Evolutionary conservation across 2,329 filamentous ascomycete species (phyloP).

Genomic region (Didymella pomorum): DNA sequence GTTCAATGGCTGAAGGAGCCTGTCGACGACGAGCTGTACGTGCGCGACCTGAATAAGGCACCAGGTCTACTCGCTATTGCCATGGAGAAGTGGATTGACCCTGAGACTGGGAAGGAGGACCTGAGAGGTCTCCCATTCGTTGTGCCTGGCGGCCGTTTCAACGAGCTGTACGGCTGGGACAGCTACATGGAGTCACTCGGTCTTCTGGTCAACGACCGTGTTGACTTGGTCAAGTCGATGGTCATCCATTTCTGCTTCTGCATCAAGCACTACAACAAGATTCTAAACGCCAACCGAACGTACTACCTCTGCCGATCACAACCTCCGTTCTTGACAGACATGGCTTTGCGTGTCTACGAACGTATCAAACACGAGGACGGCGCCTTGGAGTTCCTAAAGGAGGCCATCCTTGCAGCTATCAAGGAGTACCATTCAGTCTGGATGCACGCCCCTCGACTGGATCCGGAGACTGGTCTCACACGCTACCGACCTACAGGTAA

Average conservation of each 20-base stretch:
- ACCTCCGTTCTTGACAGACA: conserved; percentile 95
- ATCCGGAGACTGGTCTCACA: conserved; percentile 79
- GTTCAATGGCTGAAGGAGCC: conserved; percentile 77
- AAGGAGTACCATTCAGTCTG: conserved; percentile 96
- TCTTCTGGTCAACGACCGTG: conserved; percentile 82
- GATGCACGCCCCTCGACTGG: conserved; percentile 75
- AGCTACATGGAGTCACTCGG: conserved; percentile 98
- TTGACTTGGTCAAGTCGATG: conserved; percentile 91
- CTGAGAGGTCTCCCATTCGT: conserved; percentile 88
- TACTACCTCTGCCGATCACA: conserved; percentile 96
- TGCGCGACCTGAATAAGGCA: conserved; percentile 83
- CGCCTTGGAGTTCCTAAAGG: conserved; percentile 80
- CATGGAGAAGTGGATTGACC: conserved; percentile 77
- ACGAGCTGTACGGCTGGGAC: conserved; percentile 98
- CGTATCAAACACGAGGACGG: conserved; percentile 87
- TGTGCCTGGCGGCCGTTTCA: conserved; percentile 97
- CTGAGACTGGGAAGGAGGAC: conserved; percentile 72
- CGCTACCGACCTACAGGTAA: conserved; percentile 83
- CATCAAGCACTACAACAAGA: conserved; percentile 98
- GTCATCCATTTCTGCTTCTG: conserved; percentile 97
- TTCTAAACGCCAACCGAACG: conserved; percentile 93
- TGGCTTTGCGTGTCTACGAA: conserved; percentile 93
- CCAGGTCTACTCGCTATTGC: conserved; percentile 89
- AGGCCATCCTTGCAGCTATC: conserved; percentile 86
- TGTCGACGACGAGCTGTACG: conserved; percentile 79